These are phyloP conservation scores for Vigna reflexopilosa DNA, from an alignment of 306 rosid species.

Conservation along the genomic window DNA sequence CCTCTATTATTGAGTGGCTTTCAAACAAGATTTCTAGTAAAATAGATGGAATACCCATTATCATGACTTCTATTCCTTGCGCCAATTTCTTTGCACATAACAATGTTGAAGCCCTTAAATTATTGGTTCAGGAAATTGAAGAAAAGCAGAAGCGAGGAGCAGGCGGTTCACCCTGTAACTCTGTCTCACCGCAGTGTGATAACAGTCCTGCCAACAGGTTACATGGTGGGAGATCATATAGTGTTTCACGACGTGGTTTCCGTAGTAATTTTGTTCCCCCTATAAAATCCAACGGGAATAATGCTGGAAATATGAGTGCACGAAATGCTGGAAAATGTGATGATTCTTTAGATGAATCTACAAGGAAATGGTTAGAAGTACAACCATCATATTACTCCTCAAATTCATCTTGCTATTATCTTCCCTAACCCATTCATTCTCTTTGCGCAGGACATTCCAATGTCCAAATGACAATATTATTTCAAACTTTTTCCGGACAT, in stretches of 20 bases:
- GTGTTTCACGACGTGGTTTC: conserved; percentile 75
- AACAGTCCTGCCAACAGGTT: conserved; percentile 54
- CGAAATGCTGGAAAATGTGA: conserved; percentile 71
- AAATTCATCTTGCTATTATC: conserved; percentile 36
- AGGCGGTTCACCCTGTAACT: conserved; percentile 46
- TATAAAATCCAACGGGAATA: conserved; percentile 71
- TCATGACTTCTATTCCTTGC: conserved; percentile 19
- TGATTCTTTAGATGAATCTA: conserved; percentile 80
- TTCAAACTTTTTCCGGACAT: conserved; percentile 10
- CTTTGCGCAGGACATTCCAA: background rate
- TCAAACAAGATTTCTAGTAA: conserved; percentile 29
- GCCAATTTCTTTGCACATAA: conserved; percentile 12
- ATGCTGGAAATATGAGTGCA: conserved; percentile 67
- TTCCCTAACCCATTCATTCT: conserved; percentile 15
- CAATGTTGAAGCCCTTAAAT: conserved; percentile 3
- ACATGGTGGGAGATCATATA: conserved; percentile 77
- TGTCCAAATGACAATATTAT: conserved; percentile 2
- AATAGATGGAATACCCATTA: conserved; percentile 24
- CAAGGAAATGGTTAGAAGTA: conserved; percentile 86
- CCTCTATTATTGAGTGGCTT: conserved; percentile 1
- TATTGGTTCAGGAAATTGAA: conserved; percentile 47
- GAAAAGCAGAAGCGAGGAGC: conserved; percentile 44
- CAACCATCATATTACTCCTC: conserved; percentile 26
- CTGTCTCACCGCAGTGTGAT: conserved; percentile 52
- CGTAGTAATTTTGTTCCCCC: conserved; percentile 97